Percentiles rank a stretch among this genome's conserved stretches.
Evolutionary conservation across 2,329 filamentous ascomycete species (phyloP).

Genomic region (Fusarium ambrosium): DNA sequence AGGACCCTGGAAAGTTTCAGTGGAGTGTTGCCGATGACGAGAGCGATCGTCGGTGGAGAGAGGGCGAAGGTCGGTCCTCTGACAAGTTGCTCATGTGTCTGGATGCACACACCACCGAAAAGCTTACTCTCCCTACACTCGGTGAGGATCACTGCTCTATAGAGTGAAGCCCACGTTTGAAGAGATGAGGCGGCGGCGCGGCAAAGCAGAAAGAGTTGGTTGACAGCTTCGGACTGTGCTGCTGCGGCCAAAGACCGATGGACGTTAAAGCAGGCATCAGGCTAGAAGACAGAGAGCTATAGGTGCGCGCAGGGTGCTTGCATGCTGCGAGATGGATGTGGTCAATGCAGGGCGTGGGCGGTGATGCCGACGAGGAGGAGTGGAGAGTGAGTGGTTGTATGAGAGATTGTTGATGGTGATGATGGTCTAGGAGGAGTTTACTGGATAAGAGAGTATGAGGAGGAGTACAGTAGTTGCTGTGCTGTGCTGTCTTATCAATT

Average conservation of each 20-base stretch:
- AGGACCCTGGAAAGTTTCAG: constrained; percentile 3
- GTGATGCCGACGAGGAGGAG: neutral
- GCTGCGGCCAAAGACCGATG: constrained; percentile 5
- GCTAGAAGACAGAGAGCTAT: constrained; percentile 9
- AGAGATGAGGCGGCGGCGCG: constrained; percentile 34
- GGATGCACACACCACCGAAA: neutral
- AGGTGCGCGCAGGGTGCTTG: constrained; percentile 21
- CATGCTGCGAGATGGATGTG: constrained; percentile 34
- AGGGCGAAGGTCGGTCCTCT: constrained; percentile 3
- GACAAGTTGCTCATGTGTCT: constrained; percentile 1
- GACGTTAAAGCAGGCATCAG: constrained; percentile 31
- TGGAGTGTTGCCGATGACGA: constrained; percentile 14
- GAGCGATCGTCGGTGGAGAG: constrained; percentile 37
- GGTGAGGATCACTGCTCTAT: neutral
- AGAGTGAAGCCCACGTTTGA: neutral
- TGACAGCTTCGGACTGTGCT: constrained; percentile 10
- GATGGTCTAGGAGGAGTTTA: neutral
- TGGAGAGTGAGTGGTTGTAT: neutral
- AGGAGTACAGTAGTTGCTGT: neutral
- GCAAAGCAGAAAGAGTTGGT: constrained; percentile 15
- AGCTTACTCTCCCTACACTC: neutral
- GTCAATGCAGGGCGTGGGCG: constrained; percentile 33
- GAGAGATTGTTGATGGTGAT: constrained; percentile 2
- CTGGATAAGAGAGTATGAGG: neutral
- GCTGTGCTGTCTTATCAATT: neutral